Percentiles rank a stretch among this genome's conserved stretches.
These are phyloP conservation scores for Xylaria sp. DNA, from an alignment of 495 filamentous ascomycete species.

Conservation along the genomic window DNA sequence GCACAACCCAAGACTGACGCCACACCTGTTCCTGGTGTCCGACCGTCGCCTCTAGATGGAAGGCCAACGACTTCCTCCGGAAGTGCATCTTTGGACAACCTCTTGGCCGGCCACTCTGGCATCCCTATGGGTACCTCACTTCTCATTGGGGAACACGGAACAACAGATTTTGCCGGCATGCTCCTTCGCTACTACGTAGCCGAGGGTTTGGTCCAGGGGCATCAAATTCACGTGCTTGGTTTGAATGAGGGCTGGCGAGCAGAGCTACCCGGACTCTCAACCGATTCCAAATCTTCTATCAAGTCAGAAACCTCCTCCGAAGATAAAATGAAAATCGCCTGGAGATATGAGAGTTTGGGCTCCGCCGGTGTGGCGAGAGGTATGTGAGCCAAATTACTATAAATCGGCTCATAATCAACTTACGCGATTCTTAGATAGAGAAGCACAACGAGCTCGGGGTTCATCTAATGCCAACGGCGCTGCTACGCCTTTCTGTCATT, in stretches of 20 bases:
- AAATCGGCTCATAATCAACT: not conserved
- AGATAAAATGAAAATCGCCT: slow-evolving; percentile 98
- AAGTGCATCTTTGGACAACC: slow-evolving; percentile 78
- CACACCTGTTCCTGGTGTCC: slow-evolving; percentile 67
- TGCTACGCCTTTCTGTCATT: slow-evolving; percentile 73
- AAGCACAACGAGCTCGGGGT: slow-evolving; percentile 32
- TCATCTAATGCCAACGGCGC: slow-evolving; percentile 26
- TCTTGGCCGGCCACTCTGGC: slow-evolving; percentile 89
- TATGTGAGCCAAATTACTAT: slow-evolving; percentile 20
- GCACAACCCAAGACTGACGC: slow-evolving; percentile 37
- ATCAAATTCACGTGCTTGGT: slow-evolving; percentile 85
- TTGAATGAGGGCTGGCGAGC: slow-evolving; percentile 79
- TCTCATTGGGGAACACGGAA: slow-evolving; percentile 89
- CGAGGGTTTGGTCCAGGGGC: slow-evolving; percentile 91
- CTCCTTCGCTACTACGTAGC: slow-evolving; percentile 90
- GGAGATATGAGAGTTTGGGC: slow-evolving; percentile 90
- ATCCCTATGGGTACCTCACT: slow-evolving; percentile 81
- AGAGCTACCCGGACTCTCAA: slow-evolving; percentile 78
- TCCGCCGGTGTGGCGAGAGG: slow-evolving; percentile 64
- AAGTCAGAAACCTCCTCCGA: slow-evolving; percentile 47
- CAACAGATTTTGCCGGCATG: slow-evolving; percentile 89
- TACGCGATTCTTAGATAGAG: slow-evolving; percentile 32
- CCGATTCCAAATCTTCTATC: slow-evolving; percentile 50
- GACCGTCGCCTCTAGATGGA: slow-evolving; percentile 89
- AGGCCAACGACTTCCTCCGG: slow-evolving; percentile 91